Conservation (phyloP, 2,329 filamentous ascomycete genomes). For the Aspergillus calidoustus region DNA sequence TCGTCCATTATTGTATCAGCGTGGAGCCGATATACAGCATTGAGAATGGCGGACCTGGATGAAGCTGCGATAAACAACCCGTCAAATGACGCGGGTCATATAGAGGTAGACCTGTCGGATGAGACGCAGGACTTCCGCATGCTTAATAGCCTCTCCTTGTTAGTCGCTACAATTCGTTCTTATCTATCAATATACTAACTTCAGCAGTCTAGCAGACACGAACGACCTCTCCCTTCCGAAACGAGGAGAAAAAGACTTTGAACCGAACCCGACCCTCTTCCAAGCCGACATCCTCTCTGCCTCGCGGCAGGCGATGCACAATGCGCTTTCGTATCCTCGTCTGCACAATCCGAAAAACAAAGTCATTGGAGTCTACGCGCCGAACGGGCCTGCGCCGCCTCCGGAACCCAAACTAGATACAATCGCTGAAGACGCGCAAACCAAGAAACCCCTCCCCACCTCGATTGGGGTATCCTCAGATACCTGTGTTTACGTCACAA, state of each 20-base stretch:
- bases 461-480: conserved; percentile 33
- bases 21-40: neutral
- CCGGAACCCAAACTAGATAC: conserved; percentile 20
- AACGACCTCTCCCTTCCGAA: conserved; percentile 67
- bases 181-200: conserved; percentile 6
- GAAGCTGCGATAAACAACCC: conserved; percentile 45
- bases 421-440: conserved; percentile 15
- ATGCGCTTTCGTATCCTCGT: conserved; percentile 77
- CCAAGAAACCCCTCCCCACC: conserved; percentile 18
- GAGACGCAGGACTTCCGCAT: conserved; percentile 87
- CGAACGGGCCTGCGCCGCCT: conserved; percentile 51
- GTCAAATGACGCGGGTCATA: conserved; percentile 36
- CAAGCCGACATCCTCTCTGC: conserved; percentile 79
- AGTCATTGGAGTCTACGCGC: conserved; percentile 74
- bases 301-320: conserved; percentile 85
- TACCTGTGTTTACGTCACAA: conserved; percentile 67
- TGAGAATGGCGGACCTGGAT: conserved; percentile 50
- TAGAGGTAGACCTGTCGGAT: conserved; percentile 72
- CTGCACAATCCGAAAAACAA: conserved; percentile 71
- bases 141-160: conserved; percentile 61
- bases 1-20: neutral
- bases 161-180: conserved; percentile 21
- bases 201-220: conserved; percentile 37
- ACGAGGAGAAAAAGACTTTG: conserved; percentile 96
- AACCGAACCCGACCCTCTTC: conserved; percentile 82